Evolutionary conservation across 257 asterid genomes (phyloP), one percentile per base, ranked within the genome.

Genomic region (Nicotiana obtusifolia): DNA sequence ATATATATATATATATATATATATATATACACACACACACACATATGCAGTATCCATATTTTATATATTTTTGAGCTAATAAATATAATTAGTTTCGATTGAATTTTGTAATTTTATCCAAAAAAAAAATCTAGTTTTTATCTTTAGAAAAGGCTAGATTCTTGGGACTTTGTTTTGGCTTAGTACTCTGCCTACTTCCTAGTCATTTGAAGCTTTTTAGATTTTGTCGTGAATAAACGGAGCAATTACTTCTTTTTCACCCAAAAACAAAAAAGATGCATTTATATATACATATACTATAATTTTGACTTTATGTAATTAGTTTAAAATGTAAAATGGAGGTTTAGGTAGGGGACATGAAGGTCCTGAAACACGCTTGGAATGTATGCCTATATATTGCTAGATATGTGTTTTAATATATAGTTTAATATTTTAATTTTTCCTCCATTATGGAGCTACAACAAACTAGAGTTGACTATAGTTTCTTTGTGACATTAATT

Each of bases 331-430:
- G 22, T n/a, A 17, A 26, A 17, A n/a, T n/a, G 14, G 71, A 31
- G 83, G 52, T 64, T 20, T 79, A 62, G 73, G 53, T 62, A 61
- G 84, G 86, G 77, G 80, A 75, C 86, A 83, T 65, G 19, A 83
- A 67, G 15, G 37, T 41, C 61, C 80, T 60, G 26, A 77, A 44
- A 67, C 68, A 86, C 84, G 83, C 84, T 76, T 67, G 81, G 86
- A 83, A 83, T 83, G 85, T 83, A 78, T 78, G 60, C 57, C 44
- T 61, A 78, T 75, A 49, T 75, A 75, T 65, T 64, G 49, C 13
- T 54, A 79, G 61, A 64, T 22, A 24, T 44, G 13, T 56, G 22
- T 17, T 44, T 57, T 11, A 37, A 14, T 37, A 60, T 7, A 35
- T 31, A 33, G 26, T 47, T 16, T 3, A 68, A 41, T 41, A 61